Evolutionary conservation across 202 grass and related monocot species (phyloP), one percentile per base, ranked within the genome.

Genomic region (Saccharum hybrid): DNA sequence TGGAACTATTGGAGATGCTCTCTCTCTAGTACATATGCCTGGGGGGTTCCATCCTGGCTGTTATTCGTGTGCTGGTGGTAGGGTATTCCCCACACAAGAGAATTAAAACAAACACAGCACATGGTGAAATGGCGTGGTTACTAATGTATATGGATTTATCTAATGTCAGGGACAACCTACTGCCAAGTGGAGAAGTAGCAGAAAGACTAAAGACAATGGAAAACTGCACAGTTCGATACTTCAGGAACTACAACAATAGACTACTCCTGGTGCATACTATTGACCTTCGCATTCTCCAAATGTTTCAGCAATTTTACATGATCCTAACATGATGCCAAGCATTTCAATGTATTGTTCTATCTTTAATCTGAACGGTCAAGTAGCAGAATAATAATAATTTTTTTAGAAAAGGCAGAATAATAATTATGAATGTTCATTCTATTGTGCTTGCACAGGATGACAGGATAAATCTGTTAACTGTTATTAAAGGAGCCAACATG

Each of bases 181-280:
- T 97, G 18, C 94, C 94, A 63, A 97, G 90, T 51, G 91, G 83
- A 78, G 88, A 91, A 66, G 94, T 94, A 83, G 90, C 86, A 22
- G 90, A 94, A 85, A 81, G 81, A 62, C 90, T 97, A 79, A 79
- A 83, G 83, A 68, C 78, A 48, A 38, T 94, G 61, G 92, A 97
- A 81, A 94, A 90, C 76, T 94, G 85, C 82, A 94, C 48, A 81
- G 91, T 94, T 82, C 84, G 91, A 83, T 90, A 97, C 79, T 97
- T 92, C 63, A 97, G 92, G 71, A 92, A 33, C 31, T 33, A 86
- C 63, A 92, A 86, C 7, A 88, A 97, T 70, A 92, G 90, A 41
- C 77, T 97, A 76, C 85, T 97, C 52, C 82, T 97, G 88, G 94
- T 97, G 81, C 46, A 76, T 30, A 14, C 13, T 56, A 68, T 76